Evolutionary conservation across 2,329 filamentous ascomycete genomes (phyloP).

Genomic region (Colletotrichum navitas): DNA sequence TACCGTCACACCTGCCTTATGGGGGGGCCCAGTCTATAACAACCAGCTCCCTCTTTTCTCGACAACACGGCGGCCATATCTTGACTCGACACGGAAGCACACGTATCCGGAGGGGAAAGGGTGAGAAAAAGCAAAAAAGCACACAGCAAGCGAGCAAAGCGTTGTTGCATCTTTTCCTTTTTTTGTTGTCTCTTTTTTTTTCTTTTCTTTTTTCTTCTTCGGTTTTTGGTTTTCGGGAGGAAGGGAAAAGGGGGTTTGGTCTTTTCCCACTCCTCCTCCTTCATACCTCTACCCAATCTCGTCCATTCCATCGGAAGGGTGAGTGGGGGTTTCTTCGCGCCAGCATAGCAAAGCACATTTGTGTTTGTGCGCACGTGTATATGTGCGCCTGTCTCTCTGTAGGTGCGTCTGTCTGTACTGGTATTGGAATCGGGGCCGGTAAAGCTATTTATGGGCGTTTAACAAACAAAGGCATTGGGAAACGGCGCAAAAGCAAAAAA

Average conservation of each 20-base stretch:
- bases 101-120: background rate
- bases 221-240: no score
- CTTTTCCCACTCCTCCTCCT: background rate
- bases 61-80: background rate
- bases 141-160: constrained; percentile 40
- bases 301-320: background rate
- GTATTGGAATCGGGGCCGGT: background rate
- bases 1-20: background rate
- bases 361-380: background rate
- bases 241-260: no score
- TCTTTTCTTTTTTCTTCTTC: background rate
- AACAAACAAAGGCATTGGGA: background rate
- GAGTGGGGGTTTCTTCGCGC: background rate
- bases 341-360: constrained; percentile 37
- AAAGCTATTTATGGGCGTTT: constrained; percentile 1
- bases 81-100: constrained; percentile 1
- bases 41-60: background rate
- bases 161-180: constrained; percentile 9
- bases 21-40: background rate
- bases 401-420: background rate
- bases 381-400: no score
- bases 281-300: background rate
- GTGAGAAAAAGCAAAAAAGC: constrained; percentile 13
- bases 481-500: constrained; percentile 17
- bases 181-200: background rate